Conservation (phyloP, 306 rosid species). For the Astragalus membranaceus region DNA sequence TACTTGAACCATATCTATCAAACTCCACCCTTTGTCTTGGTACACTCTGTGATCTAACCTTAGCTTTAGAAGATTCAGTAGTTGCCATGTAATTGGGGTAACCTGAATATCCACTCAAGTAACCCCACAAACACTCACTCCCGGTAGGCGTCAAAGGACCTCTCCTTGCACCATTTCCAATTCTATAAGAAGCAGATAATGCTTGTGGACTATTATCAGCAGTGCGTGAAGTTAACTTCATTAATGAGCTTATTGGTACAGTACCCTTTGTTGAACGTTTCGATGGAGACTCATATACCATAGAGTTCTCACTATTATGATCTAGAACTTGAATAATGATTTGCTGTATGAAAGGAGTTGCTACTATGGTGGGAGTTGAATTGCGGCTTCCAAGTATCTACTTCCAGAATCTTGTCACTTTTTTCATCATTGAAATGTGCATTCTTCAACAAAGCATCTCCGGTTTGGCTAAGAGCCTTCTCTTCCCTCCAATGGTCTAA, state of each 20-base stretch:
- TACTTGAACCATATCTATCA: slow-evolving; percentile 38
- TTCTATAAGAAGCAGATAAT: slow-evolving; percentile 53
- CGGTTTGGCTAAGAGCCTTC: slow-evolving; percentile 26
- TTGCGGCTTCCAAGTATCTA: slow-evolving; percentile 91
- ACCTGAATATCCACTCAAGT: slow-evolving; percentile 49
- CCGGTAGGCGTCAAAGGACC: slow-evolving; percentile 65
- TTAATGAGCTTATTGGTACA: slow-evolving; percentile 18
- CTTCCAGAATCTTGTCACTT: slow-evolving; percentile 87
- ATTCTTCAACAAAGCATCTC: slow-evolving; percentile 32
- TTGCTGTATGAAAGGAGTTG: slow-evolving; percentile 33
- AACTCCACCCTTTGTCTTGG: slow-evolving; percentile 79
- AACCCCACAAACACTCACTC: slow-evolving; percentile 70
- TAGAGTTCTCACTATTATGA: slow-evolving; percentile 18
- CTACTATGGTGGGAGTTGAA: slow-evolving; percentile 39
- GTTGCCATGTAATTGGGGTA: slow-evolving; percentile 87
- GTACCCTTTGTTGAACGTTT: slow-evolving; percentile 40
- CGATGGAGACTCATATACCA: slow-evolving; percentile 46
- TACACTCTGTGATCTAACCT: slow-evolving; percentile 89
- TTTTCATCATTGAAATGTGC: slow-evolving; percentile 38
- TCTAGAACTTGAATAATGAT: slow-evolving; percentile 29
- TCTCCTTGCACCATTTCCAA: slow-evolving; percentile 46
- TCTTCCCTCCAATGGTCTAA: slow-evolving; percentile 85
- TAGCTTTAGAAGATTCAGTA: slow-evolving; percentile 81
- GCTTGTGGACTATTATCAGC: slow-evolving; percentile 64
- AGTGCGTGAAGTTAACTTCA: slow-evolving; percentile 37